Percentiles rank a stretch among this genome's conserved stretches.
Evolutionary conservation across 2,329 filamentous ascomycete species (phyloP).

Genomic region (Fusarium sp.): DNA sequence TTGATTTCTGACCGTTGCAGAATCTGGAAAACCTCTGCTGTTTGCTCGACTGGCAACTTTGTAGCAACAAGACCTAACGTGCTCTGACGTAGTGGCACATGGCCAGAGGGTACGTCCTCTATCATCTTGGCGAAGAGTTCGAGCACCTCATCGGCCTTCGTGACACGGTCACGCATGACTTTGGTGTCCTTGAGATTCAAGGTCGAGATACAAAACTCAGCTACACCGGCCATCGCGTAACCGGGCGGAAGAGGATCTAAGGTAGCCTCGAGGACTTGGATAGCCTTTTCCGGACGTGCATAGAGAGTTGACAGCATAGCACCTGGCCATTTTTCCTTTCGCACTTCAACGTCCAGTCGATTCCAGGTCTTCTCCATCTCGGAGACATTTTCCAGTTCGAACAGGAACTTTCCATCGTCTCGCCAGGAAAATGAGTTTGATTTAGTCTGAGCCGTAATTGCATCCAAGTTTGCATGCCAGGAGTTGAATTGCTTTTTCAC

Average conservation of each 20-base stretch:
- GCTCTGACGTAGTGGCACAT: slow-evolving; percentile 53
- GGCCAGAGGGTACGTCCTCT: slow-evolving; percentile 43
- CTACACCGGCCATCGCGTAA: slow-evolving; percentile 53
- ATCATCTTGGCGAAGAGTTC: slow-evolving; percentile 47
- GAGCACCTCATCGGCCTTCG: slow-evolving; percentile 48
- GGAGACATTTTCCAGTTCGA: slow-evolving; percentile 44
- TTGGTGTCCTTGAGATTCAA: slow-evolving; percentile 33
- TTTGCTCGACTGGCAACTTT: slow-evolving; percentile 47
- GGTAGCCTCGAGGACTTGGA: slow-evolving; percentile 52
- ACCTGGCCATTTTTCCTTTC: slow-evolving; percentile 47
- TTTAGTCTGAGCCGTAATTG: slow-evolving; percentile 30
- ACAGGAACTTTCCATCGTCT: slow-evolving; percentile 46
- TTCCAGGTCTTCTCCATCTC: slow-evolving; percentile 52
- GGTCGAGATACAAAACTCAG: slow-evolving; percentile 48
- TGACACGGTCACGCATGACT: slow-evolving; percentile 34
- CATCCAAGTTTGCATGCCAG: slow-evolving; percentile 47
- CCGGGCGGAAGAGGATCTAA: slow-evolving; percentile 51
- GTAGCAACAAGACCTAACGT: slow-evolving; percentile 50
- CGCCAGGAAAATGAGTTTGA: slow-evolving; percentile 43
- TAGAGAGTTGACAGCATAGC: slow-evolving; percentile 53
- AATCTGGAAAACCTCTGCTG: slow-evolving; percentile 51
- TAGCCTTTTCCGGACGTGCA: slow-evolving; percentile 47
- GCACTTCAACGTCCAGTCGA: slow-evolving; percentile 40
- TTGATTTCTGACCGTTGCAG: slow-evolving; percentile 46
- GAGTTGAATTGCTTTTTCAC: slow-evolving; percentile 42